Percentiles rank a stretch among this genome's conserved stretches.
phyloP scores from a whole-genome alignment of 176 grass and related monocot species.

The Rhynchospora breviuscula region DNA sequence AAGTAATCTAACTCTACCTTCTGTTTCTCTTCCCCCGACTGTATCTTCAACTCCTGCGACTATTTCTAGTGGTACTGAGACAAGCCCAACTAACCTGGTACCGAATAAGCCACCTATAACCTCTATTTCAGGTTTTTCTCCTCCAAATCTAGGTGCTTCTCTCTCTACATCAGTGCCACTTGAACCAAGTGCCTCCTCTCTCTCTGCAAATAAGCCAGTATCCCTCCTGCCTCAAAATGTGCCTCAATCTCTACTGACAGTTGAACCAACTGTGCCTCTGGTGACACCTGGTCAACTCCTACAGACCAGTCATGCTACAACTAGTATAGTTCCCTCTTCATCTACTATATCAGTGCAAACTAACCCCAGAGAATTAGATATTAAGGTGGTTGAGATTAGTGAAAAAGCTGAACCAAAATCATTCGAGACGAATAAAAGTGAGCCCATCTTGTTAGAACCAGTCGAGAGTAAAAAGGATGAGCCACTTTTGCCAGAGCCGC shows the following conservation, averaged over 20 bases:
- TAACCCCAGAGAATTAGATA: constrained; percentile 33
- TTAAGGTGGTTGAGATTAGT: constrained; percentile 10
- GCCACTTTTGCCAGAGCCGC: constrained; percentile 42
- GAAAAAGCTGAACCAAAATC: constrained; percentile 9
- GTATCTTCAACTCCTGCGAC: constrained; percentile 33
- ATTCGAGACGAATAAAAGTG: not conserved
- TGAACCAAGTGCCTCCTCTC: constrained; percentile 30
- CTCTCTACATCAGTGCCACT: constrained; percentile 28
- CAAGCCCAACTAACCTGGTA: constrained; percentile 33
- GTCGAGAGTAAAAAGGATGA: constrained; percentile 39
- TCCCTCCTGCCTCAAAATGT: constrained; percentile 30
- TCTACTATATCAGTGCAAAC: constrained; percentile 17
- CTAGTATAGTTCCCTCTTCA: constrained; percentile 17
- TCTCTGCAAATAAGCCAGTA: constrained; percentile 42
- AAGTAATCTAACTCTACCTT: constrained; percentile 32
- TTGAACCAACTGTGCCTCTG: constrained; percentile 34
- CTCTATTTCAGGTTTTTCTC: constrained; percentile 31
- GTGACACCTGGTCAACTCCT: constrained; percentile 59
- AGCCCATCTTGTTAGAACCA: constrained; percentile 1
- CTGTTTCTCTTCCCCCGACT: constrained; percentile 29
- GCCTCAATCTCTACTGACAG: constrained; percentile 21
- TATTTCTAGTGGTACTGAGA: constrained; percentile 36
- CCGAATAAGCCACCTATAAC: constrained; percentile 37
- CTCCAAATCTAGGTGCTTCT: constrained; percentile 37
- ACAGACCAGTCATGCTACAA: constrained; percentile 26